Percentiles rank a stretch among this genome's conserved stretches.
Evolutionary conservation across 768 basidiomycete species (phyloP).

Genomic region (Russula compacta): DNA sequence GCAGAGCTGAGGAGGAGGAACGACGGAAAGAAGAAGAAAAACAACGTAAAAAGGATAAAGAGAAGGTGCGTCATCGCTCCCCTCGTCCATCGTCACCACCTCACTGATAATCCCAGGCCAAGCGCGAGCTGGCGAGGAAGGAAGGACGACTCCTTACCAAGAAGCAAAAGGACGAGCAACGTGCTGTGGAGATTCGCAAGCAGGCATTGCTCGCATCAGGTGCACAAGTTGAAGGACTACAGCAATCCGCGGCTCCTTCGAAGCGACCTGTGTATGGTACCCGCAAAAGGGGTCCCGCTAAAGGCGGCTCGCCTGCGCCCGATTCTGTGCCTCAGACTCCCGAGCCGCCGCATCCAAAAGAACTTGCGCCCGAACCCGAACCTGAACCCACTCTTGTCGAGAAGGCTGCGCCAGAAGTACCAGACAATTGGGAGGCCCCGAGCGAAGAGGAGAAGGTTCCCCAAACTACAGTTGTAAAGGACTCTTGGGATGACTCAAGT

Average conservation of each 20-base stretch:
- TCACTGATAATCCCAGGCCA: slow-evolving; percentile 43
- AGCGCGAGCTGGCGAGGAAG: slow-evolving; percentile 83
- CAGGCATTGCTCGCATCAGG: slow-evolving; percentile 87
- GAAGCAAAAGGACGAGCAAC: slow-evolving; percentile 91
- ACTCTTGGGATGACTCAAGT: slow-evolving; percentile 41
- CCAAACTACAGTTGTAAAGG: slow-evolving; percentile 19
- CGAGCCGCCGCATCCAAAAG: slow-evolving; percentile 15
- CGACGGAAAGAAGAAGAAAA: slow-evolving; percentile 74
- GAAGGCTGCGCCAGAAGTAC: slow-evolving; percentile 27
- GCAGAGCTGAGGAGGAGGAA: slow-evolving; percentile 66
- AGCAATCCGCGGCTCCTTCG: slow-evolving; percentile 42
- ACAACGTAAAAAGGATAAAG: slow-evolving; percentile 77
- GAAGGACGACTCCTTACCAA: slow-evolving; percentile 94
- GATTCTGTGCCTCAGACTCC: slow-evolving; percentile 39
- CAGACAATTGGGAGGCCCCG: slow-evolving; percentile 56
- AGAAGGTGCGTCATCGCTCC: slow-evolving; percentile 46
- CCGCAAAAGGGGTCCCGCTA: slow-evolving; percentile 63
- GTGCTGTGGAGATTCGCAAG: slow-evolving; percentile 82
- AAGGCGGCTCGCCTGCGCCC: slow-evolving; percentile 45
- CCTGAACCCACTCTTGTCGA: slow-evolving; percentile 23
- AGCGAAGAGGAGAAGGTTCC: slow-evolving; percentile 42
- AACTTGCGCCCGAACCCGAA: slow-evolving; percentile 19
- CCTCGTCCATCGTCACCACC: slow-evolving; percentile 7
- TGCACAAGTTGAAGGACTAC: slow-evolving; percentile 83
- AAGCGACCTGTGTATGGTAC: slow-evolving; percentile 80